Evolutionary conservation across 2,329 filamentous ascomycete genomes (phyloP).

Genomic region (Neofusicoccum parvum): DNA sequence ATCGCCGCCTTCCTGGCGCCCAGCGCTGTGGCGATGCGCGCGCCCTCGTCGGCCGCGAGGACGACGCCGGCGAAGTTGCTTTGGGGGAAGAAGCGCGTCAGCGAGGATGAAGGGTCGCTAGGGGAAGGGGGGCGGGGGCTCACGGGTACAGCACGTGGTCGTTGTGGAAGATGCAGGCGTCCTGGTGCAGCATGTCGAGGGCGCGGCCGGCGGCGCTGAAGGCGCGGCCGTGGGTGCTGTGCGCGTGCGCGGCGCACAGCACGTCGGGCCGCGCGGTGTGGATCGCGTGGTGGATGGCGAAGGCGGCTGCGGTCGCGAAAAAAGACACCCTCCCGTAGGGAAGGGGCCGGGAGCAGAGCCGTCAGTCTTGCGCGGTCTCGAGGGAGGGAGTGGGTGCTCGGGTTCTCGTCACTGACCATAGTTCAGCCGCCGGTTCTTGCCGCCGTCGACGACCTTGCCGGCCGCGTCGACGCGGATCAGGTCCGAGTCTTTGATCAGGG

Average conservation of each 20-base stretch:
- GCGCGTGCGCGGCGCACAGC: slow-evolving; percentile 68
- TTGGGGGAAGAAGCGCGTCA: too few species aligned
- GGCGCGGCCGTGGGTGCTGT: slow-evolving; percentile 65
- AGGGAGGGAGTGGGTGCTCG: too few species aligned
- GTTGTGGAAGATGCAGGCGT: slow-evolving; percentile 64
- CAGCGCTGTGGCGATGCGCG: slow-evolving; percentile 63
- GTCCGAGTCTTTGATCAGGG: slow-evolving; percentile 63
- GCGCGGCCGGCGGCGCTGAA: slow-evolving; percentile 66
- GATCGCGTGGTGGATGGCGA: slow-evolving; percentile 69
- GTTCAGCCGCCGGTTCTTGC: slow-evolving; percentile 34
- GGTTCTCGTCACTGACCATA: slow-evolving; percentile 36
- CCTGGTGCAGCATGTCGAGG: slow-evolving; percentile 72
- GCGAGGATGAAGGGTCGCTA: too few species aligned
- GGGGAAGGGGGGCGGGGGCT: slow-evolving; percentile 25
- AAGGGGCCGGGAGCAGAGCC: too few species aligned
- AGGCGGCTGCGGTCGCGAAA: slow-evolving; percentile 65
- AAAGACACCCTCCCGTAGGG: too few species aligned
- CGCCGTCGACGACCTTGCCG: slow-evolving; percentile 65
- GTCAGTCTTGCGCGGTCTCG: too few species aligned
- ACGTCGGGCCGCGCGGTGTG: slow-evolving; percentile 67
- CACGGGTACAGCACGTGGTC: slow-evolving; percentile 65
- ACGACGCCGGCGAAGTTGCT: slow-evolving; percentile 62
- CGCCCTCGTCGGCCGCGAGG: slow-evolving; percentile 63
- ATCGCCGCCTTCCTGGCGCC: slow-evolving; percentile 67
- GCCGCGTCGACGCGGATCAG: slow-evolving; percentile 67